Conservation (phyloP, 345 rosid species). For the Eucalyptus shirleyi region DNA sequence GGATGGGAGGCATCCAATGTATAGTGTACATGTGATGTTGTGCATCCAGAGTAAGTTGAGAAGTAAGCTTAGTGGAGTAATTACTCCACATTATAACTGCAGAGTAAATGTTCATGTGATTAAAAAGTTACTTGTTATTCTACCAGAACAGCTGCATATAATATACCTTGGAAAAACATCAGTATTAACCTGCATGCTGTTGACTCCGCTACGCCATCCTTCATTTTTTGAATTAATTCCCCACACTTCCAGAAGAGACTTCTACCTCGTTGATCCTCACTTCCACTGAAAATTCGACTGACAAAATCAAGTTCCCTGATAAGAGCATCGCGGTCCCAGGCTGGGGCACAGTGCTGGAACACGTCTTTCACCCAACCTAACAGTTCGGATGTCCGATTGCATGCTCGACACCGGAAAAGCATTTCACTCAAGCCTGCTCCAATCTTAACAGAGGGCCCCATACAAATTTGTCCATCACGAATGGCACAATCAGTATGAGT, state of each 20-base stretch:
- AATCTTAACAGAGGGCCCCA: slow-evolving; percentile 64
- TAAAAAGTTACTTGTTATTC: background rate
- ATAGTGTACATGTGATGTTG: background rate
- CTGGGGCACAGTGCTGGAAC: slow-evolving; percentile 88
- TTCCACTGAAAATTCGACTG: slow-evolving; percentile 78
- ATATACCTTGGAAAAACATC: slow-evolving; percentile 79
- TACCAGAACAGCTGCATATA: background rate
- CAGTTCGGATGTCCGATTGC: slow-evolving; percentile 85
- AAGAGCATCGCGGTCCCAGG: slow-evolving; percentile 83
- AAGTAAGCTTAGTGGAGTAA: background rate
- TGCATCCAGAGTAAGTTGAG: background rate
- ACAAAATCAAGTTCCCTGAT: slow-evolving; percentile 85
- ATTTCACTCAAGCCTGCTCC: slow-evolving; percentile 67
- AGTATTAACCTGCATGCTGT: slow-evolving; percentile 67
- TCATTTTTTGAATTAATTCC: slow-evolving; percentile 76
- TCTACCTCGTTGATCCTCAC: slow-evolving; percentile 83
- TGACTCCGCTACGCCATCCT: slow-evolving; percentile 59
- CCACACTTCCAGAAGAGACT: slow-evolving; percentile 87
- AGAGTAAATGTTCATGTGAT: background rate
- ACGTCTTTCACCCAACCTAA: slow-evolving; percentile 98
- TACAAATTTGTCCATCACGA: slow-evolving; percentile 72
- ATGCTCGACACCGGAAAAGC: slow-evolving; percentile 83
- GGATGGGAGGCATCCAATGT: background rate
- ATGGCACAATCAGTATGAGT: slow-evolving; percentile 98
- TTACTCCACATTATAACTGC: background rate